A percentile compares a stretch with the other conserved stretches of the same genome.
These are phyloP conservation scores for Atractiella rhizophila DNA, from an alignment of 768 basidiomycete genomes.

Conservation along the genomic window DNA sequence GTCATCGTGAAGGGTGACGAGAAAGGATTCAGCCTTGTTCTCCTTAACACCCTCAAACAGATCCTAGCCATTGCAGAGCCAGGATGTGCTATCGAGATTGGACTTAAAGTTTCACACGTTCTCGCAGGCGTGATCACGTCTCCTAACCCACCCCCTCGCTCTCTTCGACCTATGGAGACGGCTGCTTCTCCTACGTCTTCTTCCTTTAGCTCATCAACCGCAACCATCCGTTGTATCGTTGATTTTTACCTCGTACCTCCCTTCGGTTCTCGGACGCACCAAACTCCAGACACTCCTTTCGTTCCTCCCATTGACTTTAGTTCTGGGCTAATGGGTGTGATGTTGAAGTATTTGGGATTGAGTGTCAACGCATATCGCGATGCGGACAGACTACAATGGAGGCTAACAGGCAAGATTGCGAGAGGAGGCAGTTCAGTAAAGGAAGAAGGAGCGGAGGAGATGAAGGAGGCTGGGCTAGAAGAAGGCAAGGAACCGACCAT, in stretches of 20 bases:
- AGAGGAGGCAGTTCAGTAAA: neutral
- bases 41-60: constrained; percentile 7
- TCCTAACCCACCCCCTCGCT: constrained; percentile 1
- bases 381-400: neutral
- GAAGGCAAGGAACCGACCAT: constrained; percentile 37
- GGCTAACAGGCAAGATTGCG: neutral
- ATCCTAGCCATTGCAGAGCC: neutral
- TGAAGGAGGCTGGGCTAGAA: neutral
- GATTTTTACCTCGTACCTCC: too few relatives aligned
- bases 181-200: too few relatives aligned
- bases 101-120: too few relatives aligned
- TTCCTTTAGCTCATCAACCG: too few relatives aligned
- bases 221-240: too few relatives aligned
- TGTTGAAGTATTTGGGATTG: neutral
- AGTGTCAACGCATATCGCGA: too few relatives aligned
- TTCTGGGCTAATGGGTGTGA: neutral
- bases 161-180: neutral
- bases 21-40: constrained; percentile 5
- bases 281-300: too few relatives aligned
- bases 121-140: too few relatives aligned
- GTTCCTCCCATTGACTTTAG: too few relatives aligned
- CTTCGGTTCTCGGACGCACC: too few relatives aligned
- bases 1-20: constrained; percentile 6
- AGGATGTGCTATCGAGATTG: constrained; percentile 4
- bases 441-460: neutral